Conservation (phyloP, 2,329 filamentous ascomycete genomes). For the Ophiobolus disseminans region DNA sequence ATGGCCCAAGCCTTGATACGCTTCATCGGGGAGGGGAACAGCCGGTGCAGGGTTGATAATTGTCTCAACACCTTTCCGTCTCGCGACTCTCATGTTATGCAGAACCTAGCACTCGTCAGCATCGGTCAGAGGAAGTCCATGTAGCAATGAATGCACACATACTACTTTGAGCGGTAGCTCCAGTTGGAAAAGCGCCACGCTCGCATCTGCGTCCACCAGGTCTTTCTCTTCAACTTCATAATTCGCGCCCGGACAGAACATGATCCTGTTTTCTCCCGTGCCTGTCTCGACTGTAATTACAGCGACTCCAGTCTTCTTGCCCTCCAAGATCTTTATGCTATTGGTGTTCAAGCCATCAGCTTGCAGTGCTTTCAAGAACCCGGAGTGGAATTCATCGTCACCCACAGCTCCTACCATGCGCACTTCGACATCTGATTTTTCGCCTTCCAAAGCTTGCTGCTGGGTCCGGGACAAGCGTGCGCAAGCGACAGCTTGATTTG, state of each 20-base stretch:
- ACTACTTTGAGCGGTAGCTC: constrained; percentile 55
- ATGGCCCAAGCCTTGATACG: constrained; percentile 74
- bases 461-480: constrained; percentile 74
- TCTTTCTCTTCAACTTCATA: constrained; percentile 47
- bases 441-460: constrained; percentile 29
- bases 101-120: constrained; percentile 31
- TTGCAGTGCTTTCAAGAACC: constrained; percentile 52
- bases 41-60: constrained; percentile 86
- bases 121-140: background rate
- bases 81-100: constrained; percentile 46
- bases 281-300: constrained; percentile 58
- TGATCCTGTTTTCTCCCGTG: constrained; percentile 57
- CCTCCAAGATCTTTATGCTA: constrained; percentile 49
- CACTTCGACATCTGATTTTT: constrained; percentile 49
- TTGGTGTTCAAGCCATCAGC: constrained; percentile 54
- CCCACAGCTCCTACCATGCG: constrained; percentile 60
- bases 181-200: constrained; percentile 56
- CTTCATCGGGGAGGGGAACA: constrained; percentile 68
- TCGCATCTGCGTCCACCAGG: constrained; percentile 50
- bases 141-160: constrained; percentile 11
- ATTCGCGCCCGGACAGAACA: constrained; percentile 58
- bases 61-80: constrained; percentile 56
- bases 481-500: constrained; percentile 92
- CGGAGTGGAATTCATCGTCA: constrained; percentile 52
- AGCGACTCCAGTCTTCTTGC: constrained; percentile 56